A percentile compares a stretch with the other conserved stretches of the same genome.
Conservation (phyloP, 2,329 filamentous ascomycete species). For the Pestalotiopsis sp. region DNA sequence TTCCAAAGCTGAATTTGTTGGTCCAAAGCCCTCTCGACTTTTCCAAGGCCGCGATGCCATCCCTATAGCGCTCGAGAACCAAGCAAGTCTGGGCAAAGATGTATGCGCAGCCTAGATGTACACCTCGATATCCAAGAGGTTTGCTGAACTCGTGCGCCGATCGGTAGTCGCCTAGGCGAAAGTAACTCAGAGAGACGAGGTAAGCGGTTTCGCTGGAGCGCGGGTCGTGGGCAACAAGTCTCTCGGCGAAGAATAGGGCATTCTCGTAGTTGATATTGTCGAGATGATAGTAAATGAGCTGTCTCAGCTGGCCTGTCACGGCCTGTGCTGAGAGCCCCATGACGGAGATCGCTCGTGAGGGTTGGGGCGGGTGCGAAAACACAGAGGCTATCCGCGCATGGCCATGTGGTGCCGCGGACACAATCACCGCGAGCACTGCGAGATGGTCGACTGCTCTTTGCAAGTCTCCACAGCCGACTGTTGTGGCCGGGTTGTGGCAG, state of each 20-base stretch:
- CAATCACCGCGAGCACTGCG: background rate
- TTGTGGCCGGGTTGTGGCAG: background rate
- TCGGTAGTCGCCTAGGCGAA: constrained; percentile 79
- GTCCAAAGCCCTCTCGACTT: constrained; percentile 78
- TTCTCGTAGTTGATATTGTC: constrained; percentile 90
- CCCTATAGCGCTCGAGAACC: constrained; percentile 74
- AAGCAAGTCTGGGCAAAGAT: constrained; percentile 90
- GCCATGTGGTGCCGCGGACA: constrained; percentile 35
- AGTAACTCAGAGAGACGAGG: constrained; percentile 81
- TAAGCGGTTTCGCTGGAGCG: constrained; percentile 80
- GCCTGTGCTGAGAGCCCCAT: constrained; percentile 58
- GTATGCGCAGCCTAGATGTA: constrained; percentile 85
- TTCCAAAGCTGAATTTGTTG: constrained; percentile 76
- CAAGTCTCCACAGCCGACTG: background rate
- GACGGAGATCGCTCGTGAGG: constrained; percentile 19
- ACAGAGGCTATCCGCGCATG: constrained; percentile 25
- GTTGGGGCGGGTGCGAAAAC: constrained; percentile 15
- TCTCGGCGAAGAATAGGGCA: constrained; percentile 90
- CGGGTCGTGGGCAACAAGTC: constrained; percentile 82
- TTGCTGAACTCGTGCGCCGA: constrained; percentile 86
- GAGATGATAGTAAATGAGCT: constrained; percentile 70
- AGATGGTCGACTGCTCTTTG: background rate
- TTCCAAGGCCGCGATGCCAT: constrained; percentile 83
- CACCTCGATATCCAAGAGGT: constrained; percentile 68
- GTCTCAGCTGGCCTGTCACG: constrained; percentile 56